Conservation (phyloP, 106 monocot species). For the Agapanthus africanus region DNA sequence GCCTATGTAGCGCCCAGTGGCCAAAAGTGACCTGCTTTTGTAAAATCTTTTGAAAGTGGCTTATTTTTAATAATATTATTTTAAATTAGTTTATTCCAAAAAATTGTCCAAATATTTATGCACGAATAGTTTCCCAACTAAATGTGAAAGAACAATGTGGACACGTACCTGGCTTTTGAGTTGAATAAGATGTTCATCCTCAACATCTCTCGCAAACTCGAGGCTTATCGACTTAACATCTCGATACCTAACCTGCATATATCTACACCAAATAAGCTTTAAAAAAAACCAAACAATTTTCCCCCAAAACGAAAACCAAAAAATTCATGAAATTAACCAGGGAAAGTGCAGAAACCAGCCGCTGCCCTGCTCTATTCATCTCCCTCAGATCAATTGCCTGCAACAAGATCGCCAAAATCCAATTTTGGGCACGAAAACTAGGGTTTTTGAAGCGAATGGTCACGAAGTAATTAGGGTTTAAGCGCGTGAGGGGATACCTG, state of each 20-base stretch:
- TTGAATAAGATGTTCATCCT: constrained; percentile 64
- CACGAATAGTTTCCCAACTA: too few species aligned
- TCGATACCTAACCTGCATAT: constrained; percentile 59
- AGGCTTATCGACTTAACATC: constrained; percentile 58
- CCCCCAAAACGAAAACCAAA: background rate
- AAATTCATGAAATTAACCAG: constrained; percentile 29
- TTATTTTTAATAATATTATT: too few species aligned
- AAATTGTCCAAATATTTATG: too few species aligned
- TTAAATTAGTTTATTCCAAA: too few species aligned
- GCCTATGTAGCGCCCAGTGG: too few species aligned
- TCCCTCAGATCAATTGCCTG: constrained; percentile 81
- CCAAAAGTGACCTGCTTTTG: too few species aligned
- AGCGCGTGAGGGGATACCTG: constrained; percentile 59
- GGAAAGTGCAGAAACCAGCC: constrained; percentile 65
- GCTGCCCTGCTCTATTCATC: constrained; percentile 66
- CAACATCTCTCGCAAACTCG: constrained; percentile 81
- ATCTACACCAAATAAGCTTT: background rate
- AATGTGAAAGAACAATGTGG: background rate
- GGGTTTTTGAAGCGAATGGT: background rate
- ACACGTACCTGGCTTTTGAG: constrained; percentile 49
- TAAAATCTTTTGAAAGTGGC: too few species aligned
- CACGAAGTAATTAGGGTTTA: too few species aligned
- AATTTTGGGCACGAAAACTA: background rate
- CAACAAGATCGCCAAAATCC: background rate
- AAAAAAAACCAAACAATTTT: background rate